These are phyloP conservation scores for Botrytis galanthina DNA, from an alignment of 2,329 filamentous ascomycete genomes.

Conservation along the genomic window DNA sequence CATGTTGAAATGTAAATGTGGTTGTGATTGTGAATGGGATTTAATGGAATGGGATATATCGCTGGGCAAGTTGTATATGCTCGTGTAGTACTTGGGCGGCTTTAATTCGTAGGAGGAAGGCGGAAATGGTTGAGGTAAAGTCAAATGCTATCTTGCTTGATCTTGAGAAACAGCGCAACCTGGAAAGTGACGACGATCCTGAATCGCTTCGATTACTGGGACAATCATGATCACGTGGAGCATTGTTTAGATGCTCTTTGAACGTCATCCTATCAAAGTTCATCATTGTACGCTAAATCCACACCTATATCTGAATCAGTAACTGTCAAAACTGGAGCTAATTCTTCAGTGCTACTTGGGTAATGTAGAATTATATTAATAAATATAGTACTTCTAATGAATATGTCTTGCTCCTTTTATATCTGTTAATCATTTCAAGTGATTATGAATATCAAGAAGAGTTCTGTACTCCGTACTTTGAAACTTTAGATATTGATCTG, in stretches of 20 bases:
- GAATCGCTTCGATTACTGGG: constrained; percentile 10
- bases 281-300: neutral
- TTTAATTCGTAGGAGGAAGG: neutral
- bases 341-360: neutral
- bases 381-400: neutral
- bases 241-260: constrained; percentile 1
- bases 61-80: neutral
- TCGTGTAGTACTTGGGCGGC: neutral
- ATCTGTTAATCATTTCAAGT: neutral
- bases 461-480: neutral
- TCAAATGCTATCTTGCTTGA: constrained; percentile 20
- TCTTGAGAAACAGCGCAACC: constrained; percentile 16
- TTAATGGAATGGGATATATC: constrained; percentile 11
- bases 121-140: constrained; percentile 2
- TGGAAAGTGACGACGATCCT: constrained; percentile 21
- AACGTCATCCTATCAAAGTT: neutral
- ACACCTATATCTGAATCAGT: neutral
- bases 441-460: neutral
- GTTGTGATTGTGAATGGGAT: constrained; percentile 18
- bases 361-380: neutral
- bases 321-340: neutral
- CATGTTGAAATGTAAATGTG: constrained; percentile 54
- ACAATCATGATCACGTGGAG: constrained; percentile 18
- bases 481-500: constrained; percentile 10
- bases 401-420: neutral